Percentiles rank a stretch among this genome's conserved stretches.
phyloP scores from a whole-genome alignment of 2,329 filamentous ascomycete genomes.

The Penicillium sp. region DNA sequence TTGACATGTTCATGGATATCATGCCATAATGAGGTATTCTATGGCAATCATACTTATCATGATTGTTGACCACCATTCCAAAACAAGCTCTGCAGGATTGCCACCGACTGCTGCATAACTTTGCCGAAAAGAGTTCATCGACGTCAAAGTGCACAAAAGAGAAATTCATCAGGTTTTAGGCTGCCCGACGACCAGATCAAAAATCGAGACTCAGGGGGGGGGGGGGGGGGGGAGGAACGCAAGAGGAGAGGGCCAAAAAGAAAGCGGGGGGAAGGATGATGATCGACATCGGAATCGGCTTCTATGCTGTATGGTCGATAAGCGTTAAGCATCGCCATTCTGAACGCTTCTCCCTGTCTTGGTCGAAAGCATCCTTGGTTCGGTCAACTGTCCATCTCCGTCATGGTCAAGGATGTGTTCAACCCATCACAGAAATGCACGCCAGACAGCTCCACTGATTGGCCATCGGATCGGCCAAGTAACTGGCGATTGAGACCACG shows the following conservation, averaged over 20 bases:
- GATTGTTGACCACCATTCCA: neutral
- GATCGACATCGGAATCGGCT: neutral
- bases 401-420: neutral
- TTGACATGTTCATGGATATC: neutral
- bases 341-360: neutral
- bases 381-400: neutral
- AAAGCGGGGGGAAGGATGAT: neutral
- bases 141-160: neutral
- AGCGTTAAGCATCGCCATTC: neutral
- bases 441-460: conserved; percentile 1
- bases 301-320: neutral
- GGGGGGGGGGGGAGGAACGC: neutral
- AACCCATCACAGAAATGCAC: neutral
- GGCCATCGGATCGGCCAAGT: neutral
- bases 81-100: neutral
- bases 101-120: neutral
- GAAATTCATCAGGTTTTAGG: no score
- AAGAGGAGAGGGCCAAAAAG: neutral
- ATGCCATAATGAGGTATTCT: no score
- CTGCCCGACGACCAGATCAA: no score
- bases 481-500: conserved; percentile 5
- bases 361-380: neutral
- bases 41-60: neutral
- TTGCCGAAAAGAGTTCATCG: neutral
- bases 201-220: no score